Evolutionary conservation across 2,329 filamentous ascomycete species (phyloP), one percentile per base, ranked within the genome.

Genomic region (Fusarium miscanthi): DNA sequence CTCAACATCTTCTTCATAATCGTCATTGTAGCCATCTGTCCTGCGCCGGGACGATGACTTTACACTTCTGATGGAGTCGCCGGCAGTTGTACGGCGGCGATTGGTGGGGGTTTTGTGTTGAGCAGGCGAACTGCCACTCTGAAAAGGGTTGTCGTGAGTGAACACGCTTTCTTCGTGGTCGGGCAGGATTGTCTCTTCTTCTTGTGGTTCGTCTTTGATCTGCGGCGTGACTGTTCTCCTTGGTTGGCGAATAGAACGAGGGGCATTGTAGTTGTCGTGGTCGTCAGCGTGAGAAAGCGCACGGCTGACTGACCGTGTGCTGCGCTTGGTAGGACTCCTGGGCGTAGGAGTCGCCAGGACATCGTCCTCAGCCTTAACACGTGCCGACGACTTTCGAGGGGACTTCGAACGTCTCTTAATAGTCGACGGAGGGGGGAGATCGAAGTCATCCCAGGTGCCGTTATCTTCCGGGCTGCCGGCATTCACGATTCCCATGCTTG

Each of bases 111-210:
- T 84, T 79, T 84, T 85, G 33, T 86, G 82, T 3, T 82, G 81
- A 10, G 87, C 82, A 4, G 93, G 91, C 14, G 93, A 92, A 80
- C 91, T 93, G 43, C 94, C 76, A 78, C 93, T 93, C 80, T 98
- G 95, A 79, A 98, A 98, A 0, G 95, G 95, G 77, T 98, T 98
- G 59, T 98, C 94, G 74, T 91, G 88, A 3, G 92, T 94, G 81
- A 98, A 98, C 37, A 93, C 91, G 76, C 87, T 92, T 38, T 87
- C 86, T 37, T 87, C 86, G 42, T 84, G 82, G 27, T 70, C 62
- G 9, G 45, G 69, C 27, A 68, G 59, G 43, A 41, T 69, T 43
- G 31, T 77, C 66, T 77, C 75, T 63, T 78, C 75, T 19, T 81
- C 81, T 48, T 85, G 85, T 13, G 86, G 84, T 56, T 93, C 90